Evolutionary conservation across 371 early-diverging fungal genomes (phyloP).

Genomic region (Sporodiniella umbellata): DNA sequence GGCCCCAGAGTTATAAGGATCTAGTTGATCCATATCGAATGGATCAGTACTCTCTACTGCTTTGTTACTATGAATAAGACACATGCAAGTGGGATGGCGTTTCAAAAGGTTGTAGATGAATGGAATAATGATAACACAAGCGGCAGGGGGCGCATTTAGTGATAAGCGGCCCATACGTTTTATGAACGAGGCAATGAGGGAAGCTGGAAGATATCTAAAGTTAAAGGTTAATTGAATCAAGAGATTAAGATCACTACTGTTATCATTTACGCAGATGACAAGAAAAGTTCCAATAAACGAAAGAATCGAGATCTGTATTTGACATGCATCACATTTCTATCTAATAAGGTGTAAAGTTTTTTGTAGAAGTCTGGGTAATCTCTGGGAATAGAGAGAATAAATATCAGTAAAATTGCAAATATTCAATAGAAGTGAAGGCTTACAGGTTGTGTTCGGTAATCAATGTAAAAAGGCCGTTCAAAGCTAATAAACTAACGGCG

Average conservation of each 20-base stretch:
- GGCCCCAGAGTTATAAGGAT: conserved; percentile 81
- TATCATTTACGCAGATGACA: conserved; percentile 75
- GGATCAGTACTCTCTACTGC: conserved; percentile 54
- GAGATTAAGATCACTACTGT: too few relatives aligned
- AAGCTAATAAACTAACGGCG: conserved; percentile 80
- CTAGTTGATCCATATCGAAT: conserved; percentile 58
- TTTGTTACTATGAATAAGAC: conserved; percentile 71
- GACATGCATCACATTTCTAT: conserved; percentile 82
- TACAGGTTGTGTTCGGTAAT: conserved; percentile 88
- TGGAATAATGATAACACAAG: conserved; percentile 77
- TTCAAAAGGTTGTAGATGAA: conserved; percentile 88
- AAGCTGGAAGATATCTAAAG: conserved; percentile 77
- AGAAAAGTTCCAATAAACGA: conserved; percentile 81
- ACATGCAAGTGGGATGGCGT: conserved; percentile 86
- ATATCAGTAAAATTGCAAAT: not conserved
- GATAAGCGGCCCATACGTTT: conserved; percentile 86
- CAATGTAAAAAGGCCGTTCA: conserved; percentile 90
- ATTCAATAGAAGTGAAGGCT: conserved; percentile 15
- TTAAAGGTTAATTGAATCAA: not conserved
- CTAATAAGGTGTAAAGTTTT: conserved; percentile 87
- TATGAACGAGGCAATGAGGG: conserved; percentile 88
- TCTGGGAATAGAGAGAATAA: too few relatives aligned
- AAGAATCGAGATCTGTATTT: conserved; percentile 93
- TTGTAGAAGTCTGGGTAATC: conserved; percentile 96
- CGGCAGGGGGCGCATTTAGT: conserved; percentile 84